These are phyloP conservation scores for Crotalaria pallida DNA, from an alignment of 306 rosid genomes.

Conservation along the genomic window DNA sequence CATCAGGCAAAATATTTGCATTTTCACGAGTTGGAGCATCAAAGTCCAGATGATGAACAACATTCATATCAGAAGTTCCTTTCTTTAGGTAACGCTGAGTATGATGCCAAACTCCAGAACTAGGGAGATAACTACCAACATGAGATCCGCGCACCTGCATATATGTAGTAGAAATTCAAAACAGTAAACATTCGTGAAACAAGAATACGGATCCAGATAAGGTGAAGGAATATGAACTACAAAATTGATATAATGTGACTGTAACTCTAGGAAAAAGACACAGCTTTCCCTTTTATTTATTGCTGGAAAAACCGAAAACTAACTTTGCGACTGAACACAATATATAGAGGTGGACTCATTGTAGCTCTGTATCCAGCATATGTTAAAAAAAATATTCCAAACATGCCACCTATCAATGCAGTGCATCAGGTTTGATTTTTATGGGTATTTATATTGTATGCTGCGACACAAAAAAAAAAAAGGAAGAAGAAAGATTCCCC, in stretches of 20 bases:
- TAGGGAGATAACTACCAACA: constrained; percentile 83
- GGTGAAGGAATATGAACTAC: not conserved
- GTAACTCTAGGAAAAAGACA: not conserved
- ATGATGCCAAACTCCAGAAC: constrained; percentile 91
- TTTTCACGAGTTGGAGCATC: constrained; percentile 99
- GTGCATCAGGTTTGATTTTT: not conserved
- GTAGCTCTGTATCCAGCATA: not conserved
- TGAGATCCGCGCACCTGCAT: constrained; percentile 90
- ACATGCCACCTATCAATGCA: not conserved
- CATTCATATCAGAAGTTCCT: constrained; percentile 51
- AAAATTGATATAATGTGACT: not conserved
- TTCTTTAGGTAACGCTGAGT: constrained; percentile 80
- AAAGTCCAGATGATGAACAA: constrained; percentile 86
- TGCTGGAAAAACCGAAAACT: not conserved
- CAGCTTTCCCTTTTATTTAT: not conserved
- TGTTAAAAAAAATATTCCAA: not conserved
- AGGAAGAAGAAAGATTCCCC: not conserved
- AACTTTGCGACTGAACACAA: not conserved
- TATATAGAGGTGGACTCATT: not conserved
- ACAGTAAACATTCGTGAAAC: not conserved
- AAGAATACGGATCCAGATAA: not conserved
- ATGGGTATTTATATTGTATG: not conserved
- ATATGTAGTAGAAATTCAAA: constrained; percentile 13
- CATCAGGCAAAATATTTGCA: constrained; percentile 82
- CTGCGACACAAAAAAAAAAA: not conserved